A percentile compares a stretch with the other conserved stretches of the same genome.
phyloP scores from a whole-genome alignment of 2,329 filamentous ascomycete species.

The Fusarium albosuccineum region DNA sequence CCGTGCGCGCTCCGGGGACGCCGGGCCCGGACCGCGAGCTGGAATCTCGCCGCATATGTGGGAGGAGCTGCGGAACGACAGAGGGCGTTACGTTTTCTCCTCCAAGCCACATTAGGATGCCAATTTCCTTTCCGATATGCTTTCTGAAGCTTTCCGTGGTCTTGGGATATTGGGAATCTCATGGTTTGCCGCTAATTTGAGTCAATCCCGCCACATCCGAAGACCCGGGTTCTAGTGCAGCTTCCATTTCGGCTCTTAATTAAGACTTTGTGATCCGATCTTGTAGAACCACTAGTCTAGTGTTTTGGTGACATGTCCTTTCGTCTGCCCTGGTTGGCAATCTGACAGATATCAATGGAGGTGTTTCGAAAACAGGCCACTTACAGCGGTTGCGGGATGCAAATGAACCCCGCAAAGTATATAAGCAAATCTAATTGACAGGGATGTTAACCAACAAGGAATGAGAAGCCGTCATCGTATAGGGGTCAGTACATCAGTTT shows the following conservation, averaged over 20 bases:
- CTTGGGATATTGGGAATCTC: conserved; percentile 17
- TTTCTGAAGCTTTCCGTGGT: conserved; percentile 25
- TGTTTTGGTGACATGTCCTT: background rate
- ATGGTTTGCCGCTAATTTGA: conserved; percentile 29
- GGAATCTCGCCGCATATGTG: conserved; percentile 23
- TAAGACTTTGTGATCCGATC: background rate
- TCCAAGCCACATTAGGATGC: background rate
- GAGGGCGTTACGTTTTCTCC: background rate
- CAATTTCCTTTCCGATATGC: background rate
- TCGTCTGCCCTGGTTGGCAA: background rate
- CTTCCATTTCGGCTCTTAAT: conserved; percentile 6
- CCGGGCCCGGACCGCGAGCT: conserved; percentile 38
- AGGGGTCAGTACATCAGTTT: conserved; percentile 46
- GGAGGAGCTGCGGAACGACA: conserved; percentile 3
- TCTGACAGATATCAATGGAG: background rate
- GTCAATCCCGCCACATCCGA: conserved; percentile 37
- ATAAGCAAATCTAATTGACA: conserved; percentile 1
- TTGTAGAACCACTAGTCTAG: background rate
- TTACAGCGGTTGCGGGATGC: background rate
- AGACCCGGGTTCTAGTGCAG: conserved; percentile 28
- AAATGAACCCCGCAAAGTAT: background rate
- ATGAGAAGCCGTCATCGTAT: conserved; percentile 39
- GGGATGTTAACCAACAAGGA: conserved; percentile 1
- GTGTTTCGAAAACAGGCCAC: background rate
- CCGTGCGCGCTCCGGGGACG: conserved; percentile 35